Base-by-base conservation (phyloP, 371 early-diverging fungal species). In the Apophysomyces sp. region DNA sequence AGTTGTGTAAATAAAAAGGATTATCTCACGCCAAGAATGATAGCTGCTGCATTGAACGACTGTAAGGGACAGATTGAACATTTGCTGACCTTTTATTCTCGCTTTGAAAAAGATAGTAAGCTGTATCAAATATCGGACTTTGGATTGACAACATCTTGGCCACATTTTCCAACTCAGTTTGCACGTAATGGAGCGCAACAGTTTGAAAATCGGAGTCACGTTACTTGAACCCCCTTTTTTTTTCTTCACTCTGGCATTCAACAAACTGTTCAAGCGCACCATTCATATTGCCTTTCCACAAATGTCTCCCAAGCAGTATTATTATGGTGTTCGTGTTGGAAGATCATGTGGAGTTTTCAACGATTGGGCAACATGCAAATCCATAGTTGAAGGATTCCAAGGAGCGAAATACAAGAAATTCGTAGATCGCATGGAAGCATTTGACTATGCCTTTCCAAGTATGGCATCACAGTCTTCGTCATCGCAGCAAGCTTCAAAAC, bases 391-490 rank as follows among this genome's bases (percentile, higher is more conserved):
- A 16, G 83, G 86, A 0, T 85, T 77, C 39, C 67, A 77, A 2
- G 72, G 76, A 13, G 87, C 92, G 29, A 61, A 68, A 44, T 87
- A 63, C 69, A 90, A 89, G 68, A 87, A 86, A 68, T 89, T 90
- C 62, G 52, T 49, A 1, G 73, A 67, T 3, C 52, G 41, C 3
- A 64, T 71, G 32, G 86, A 88, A 27, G 90, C 90, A 0, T 59
- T 74, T 34, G 3, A 34, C 8, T 34, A 11, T 13, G 13, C 11
- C 34, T 34, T 34, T 34, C 34, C 34, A 2, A 34, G 13, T 11
- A 11, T 13, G 13, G 34, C 8, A 13, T 11, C 34, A 34, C 8
- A 8, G 11, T 11, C 49, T 16, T 9, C n/a, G 18, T 18, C 41
- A 41, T n/a, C 41, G 9, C n/a, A 44, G 21, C 27, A n/a, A 21